Conservation (phyloP, 179 eudicot species). For the Gypsophila paniculata region DNA sequence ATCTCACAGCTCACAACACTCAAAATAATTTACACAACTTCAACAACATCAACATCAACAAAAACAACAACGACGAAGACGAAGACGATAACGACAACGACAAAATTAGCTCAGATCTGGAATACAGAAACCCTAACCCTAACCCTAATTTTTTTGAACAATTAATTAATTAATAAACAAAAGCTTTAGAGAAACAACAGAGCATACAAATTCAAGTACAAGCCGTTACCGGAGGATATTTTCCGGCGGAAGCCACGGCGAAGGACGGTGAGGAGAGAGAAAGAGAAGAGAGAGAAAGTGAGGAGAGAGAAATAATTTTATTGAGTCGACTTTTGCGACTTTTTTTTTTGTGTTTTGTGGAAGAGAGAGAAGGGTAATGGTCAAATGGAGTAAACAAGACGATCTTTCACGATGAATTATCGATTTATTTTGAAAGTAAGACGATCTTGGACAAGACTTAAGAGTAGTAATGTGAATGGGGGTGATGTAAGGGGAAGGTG, state of each 20-base stretch:
- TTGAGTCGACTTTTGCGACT: too few species aligned
- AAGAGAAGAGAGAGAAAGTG: constrained; percentile 1
- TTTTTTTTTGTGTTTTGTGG: background rate
- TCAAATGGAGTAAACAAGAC: too few species aligned
- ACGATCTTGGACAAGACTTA: too few species aligned
- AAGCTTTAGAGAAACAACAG: background rate
- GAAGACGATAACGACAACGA: background rate
- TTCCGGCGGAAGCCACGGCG: background rate
- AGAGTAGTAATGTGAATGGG: too few species aligned
- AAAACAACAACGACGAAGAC: background rate
- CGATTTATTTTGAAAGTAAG: too few species aligned
- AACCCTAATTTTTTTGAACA: constrained; percentile 3
- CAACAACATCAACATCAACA: background rate
- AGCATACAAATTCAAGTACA: background rate
- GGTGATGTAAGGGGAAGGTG: background rate
- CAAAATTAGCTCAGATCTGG: constrained; percentile 4
- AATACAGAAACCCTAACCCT: background rate
- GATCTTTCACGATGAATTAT: too few species aligned
- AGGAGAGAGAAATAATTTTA: background rate
- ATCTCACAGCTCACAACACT: background rate
- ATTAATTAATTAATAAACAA: too few species aligned
- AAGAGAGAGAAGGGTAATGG: background rate
- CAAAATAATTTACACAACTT: background rate
- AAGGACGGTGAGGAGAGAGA: background rate
- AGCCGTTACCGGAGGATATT: constrained; percentile 3